Evolutionary conservation across 345 rosid genomes (phyloP).

Genomic region (Ricinus communis): DNA sequence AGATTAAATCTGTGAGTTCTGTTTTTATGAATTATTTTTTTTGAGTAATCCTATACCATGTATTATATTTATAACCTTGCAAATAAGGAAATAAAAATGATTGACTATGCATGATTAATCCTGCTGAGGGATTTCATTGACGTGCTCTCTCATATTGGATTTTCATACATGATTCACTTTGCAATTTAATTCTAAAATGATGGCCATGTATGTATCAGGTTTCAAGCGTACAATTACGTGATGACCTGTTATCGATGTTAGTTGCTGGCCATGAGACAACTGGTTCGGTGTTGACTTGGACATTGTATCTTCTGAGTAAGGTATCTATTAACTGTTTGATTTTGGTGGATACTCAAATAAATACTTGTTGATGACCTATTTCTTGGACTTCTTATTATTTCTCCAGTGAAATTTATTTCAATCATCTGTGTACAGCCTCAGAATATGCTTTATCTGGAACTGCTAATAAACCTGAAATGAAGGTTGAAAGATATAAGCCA

Average conservation of each 20-base stretch:
- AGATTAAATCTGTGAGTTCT: no score
- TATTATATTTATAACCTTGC: no score
- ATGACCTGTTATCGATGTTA: slow-evolving; percentile 93
- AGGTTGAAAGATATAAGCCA: background rate
- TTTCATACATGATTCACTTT: background rate
- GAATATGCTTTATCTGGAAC: background rate
- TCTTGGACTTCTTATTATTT: background rate
- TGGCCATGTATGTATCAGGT: slow-evolving; percentile 44
- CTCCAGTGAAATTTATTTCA: background rate
- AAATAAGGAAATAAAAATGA: background rate
- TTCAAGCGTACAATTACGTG: slow-evolving; percentile 77
- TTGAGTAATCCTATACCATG: no score
- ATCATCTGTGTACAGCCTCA: background rate
- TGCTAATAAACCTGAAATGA: background rate
- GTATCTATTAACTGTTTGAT: slow-evolving; percentile 37
- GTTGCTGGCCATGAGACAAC: slow-evolving; percentile 99
- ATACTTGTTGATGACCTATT: background rate
- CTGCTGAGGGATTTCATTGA: background rate
- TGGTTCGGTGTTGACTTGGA: slow-evolving; percentile 95
- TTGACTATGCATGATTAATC: background rate
- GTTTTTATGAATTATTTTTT: no score
- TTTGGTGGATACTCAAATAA: background rate
- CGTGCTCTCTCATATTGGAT: background rate
- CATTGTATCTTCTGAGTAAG: slow-evolving; percentile 92
- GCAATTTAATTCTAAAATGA: slow-evolving; percentile 6